Conservation (phyloP, 306 rosid genomes). For the Acacia acuminata region DNA sequence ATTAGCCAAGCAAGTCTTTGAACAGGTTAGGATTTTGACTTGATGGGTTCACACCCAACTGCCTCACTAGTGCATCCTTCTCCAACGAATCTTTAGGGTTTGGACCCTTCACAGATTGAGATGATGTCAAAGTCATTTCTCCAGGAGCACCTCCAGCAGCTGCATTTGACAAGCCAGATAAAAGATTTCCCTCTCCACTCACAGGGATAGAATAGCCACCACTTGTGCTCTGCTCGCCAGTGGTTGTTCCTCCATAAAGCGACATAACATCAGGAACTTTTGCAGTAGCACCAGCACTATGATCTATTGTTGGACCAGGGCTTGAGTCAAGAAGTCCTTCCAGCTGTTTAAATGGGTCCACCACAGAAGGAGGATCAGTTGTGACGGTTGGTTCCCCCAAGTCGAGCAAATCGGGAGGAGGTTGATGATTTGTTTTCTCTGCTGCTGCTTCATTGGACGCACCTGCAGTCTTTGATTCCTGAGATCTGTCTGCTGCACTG, state of each 20-base stretch:
- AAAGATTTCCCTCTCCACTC: conserved; percentile 44
- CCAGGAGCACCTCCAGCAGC: conserved; percentile 31
- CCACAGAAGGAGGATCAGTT: conserved; percentile 48
- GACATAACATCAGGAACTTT: conserved; percentile 54
- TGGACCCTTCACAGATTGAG: conserved; percentile 63
- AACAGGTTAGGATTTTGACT: conserved; percentile 80
- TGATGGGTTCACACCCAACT: conserved; percentile 86
- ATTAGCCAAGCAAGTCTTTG: conserved; percentile 71
- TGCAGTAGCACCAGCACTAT: conserved; percentile 40
- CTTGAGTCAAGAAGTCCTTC: conserved; percentile 76
- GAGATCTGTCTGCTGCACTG: conserved; percentile 45
- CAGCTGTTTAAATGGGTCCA: conserved; percentile 75
- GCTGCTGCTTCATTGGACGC: conserved; percentile 33
- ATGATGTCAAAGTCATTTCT: conserved; percentile 29
- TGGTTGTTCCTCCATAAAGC: conserved; percentile 47
- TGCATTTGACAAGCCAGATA: conserved; percentile 46
- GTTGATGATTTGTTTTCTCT: conserved; percentile 50
- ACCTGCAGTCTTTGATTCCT: conserved; percentile 46
- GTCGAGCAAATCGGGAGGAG: conserved; percentile 83
- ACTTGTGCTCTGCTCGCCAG: conserved; percentile 43
- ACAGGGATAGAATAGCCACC: conserved; percentile 41
- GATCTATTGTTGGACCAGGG: conserved; percentile 36
- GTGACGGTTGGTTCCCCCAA: conserved; percentile 57
- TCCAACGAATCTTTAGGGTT: conserved; percentile 53
- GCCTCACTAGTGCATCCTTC: conserved; percentile 85